Percentiles rank a stretch among this genome's conserved stretches.
Conservation (phyloP, 257 asterid species). For the Anisodus acutangulus region DNA sequence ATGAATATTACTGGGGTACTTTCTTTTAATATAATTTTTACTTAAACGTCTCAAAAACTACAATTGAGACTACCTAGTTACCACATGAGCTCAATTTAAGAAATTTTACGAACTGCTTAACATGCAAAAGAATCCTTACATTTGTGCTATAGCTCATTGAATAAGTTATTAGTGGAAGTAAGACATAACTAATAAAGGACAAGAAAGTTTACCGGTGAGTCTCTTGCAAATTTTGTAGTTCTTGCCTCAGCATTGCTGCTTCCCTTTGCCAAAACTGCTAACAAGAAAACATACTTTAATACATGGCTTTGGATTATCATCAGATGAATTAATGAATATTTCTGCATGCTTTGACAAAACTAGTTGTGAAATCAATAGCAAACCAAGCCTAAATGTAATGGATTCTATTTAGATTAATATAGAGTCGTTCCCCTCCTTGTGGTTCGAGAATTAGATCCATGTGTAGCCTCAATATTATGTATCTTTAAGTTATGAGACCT, state of each 20-base stretch:
- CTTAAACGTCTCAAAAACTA: background rate
- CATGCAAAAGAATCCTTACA: background rate
- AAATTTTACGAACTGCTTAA: background rate
- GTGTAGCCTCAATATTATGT: background rate
- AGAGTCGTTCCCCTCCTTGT: background rate
- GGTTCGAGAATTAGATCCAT: background rate
- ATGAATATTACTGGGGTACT: background rate
- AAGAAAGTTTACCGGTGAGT: slow-evolving; percentile 55
- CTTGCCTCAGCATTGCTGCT: slow-evolving; percentile 63
- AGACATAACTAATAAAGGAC: background rate
- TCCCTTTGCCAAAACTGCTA: slow-evolving; percentile 77
- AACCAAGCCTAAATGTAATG: background rate
- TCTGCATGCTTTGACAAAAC: slow-evolving; percentile 16
- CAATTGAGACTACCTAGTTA: background rate
- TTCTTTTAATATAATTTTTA: background rate
- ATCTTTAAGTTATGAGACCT: background rate
- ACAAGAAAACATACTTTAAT: slow-evolving; percentile 24
- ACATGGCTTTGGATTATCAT: slow-evolving; percentile 21
- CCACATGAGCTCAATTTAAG: background rate
- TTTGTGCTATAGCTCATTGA: background rate
- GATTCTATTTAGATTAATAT: background rate
- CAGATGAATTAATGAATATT: background rate
- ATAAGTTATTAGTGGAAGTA: background rate
- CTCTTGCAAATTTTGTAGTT: slow-evolving; percentile 68
- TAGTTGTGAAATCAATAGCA: slow-evolving; percentile 2